Evolutionary conservation across 441 rosid genomes (phyloP).

Genomic region (Aquilaria agallochum): DNA sequence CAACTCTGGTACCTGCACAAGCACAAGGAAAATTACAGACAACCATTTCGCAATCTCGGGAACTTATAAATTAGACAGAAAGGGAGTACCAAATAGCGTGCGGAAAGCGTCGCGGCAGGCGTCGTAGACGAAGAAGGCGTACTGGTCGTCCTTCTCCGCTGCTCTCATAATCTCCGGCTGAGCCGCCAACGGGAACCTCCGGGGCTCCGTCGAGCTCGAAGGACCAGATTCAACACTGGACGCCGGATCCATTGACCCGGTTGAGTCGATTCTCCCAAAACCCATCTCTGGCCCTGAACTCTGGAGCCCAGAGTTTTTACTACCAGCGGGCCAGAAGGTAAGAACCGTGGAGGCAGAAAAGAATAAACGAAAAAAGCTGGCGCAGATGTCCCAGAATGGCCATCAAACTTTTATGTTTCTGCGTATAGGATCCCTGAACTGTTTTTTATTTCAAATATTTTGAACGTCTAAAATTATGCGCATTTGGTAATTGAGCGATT

Average conservation of each 20-base stretch:
- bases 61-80: not conserved
- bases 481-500: too few species aligned
- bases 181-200: slow-evolving; percentile 66
- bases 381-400: too few species aligned
- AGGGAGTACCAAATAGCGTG: slow-evolving; percentile 61
- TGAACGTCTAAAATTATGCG: too few species aligned
- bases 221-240: slow-evolving; percentile 24
- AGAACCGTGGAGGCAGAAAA: too few species aligned
- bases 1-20: slow-evolving; percentile 66
- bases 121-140: slow-evolving; percentile 83
- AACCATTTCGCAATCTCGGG: not conserved
- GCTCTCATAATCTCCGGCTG: slow-evolving; percentile 99
- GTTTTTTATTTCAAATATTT: too few species aligned
- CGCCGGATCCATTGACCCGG: slow-evolving; percentile 31
- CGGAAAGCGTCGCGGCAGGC: slow-evolving; percentile 95
- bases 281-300: slow-evolving; percentile 20
- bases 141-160: slow-evolving; percentile 96
- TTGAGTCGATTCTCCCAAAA: slow-evolving; percentile 14
- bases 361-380: too few species aligned
- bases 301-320: too few species aligned
- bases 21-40: not conserved
- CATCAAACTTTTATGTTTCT: too few species aligned
- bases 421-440: too few species aligned
- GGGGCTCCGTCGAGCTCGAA: slow-evolving; percentile 23
- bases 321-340: too few species aligned